Conservation (phyloP, 768 basidiomycete species). For the Pleurotus tuber-regium region DNA sequence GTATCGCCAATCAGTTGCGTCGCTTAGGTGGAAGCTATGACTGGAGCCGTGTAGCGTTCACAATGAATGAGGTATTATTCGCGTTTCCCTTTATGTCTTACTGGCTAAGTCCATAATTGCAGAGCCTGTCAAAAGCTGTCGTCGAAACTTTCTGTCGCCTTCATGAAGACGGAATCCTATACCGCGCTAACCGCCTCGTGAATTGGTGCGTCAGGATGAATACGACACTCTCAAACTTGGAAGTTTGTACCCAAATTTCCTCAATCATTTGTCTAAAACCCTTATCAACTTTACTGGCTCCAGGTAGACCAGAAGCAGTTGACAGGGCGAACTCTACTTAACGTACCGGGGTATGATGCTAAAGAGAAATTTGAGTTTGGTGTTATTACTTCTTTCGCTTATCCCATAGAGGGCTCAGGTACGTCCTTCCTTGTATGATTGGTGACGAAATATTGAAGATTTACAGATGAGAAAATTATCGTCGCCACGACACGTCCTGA, state of each 20-base stretch:
- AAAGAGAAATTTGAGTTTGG: conserved; percentile 98
- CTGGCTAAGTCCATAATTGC: conserved; percentile 5
- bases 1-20: conserved; percentile 86
- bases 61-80: conserved; percentile 80
- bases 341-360: conserved; percentile 91
- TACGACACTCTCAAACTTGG: conserved; percentile 96
- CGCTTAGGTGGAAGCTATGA: conserved; percentile 92
- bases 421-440: conserved; percentile 14
- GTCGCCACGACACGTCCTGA: conserved; percentile 98
- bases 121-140: conserved; percentile 84
- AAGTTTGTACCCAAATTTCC: conserved; percentile 45
- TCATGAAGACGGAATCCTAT: conserved; percentile 89
- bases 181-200: conserved; percentile 94
- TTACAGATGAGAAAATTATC: conserved; percentile 80
- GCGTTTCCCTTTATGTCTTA: conserved; percentile 13
- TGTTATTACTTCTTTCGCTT: conserved; percentile 94
- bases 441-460: neutral
- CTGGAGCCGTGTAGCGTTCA: conserved; percentile 93
- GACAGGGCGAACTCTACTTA: conserved; percentile 78
- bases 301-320: conserved; percentile 93
- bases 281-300: neutral
- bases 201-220: conserved; percentile 98
- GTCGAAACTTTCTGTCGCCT: conserved; percentile 88
- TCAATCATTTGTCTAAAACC: neutral
- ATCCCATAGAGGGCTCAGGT: conserved; percentile 86